Evolutionary conservation across 768 basidiomycete genomes (phyloP), one percentile per base, ranked within the genome.

Genomic region (Dacryopinax spathularia): DNA sequence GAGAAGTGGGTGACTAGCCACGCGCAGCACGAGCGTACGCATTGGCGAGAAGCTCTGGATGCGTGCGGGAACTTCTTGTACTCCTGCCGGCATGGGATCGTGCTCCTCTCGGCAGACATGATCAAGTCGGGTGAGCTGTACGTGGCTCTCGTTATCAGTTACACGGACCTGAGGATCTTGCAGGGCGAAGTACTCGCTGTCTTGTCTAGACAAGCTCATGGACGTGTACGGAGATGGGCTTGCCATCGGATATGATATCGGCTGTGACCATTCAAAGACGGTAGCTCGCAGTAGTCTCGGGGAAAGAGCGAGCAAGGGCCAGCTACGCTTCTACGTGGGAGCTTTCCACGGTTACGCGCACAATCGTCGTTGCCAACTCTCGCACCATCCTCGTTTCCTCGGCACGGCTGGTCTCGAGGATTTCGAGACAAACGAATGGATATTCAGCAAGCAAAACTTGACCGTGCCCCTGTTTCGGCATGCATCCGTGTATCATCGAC

Each of bases 101-200:
- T 73, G 2, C 62, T 75, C 0, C 67, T 68, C 60, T 39, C 76
- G 0, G 64, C 65, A 0, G 76, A 78, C 61, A 75, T 77, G 73
- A 48, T 76, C 5, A 35, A 41, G 4, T 75, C 81, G 82, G 82
- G 82, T 78, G 77, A 34, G 69, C 65, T 71, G 81, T 82, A 68
- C 73, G 80, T 80, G 33, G 39, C 15, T 39, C 36, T 59, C 37
- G 1, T 20, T 10, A 33, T 13, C 2, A n/a, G 12, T 9, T 22
- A 35, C 18, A 33, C 29, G 1, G 7, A 1, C 2, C 12, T 61
- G 36, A 15, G 20, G 9, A n/a, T 36, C 2, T 33, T 27, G 37
- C 33, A 67, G 66, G 5, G 65, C 66, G 0, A 67, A 67, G 35
- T 67, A 67, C 43, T 34, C 65, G 1, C 41, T 67, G 3, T 60